Evolutionary conservation across 352 stramenopile species (phyloP), one percentile per base, ranked within the genome.

Genomic region (Pythium insidiosum): DNA sequence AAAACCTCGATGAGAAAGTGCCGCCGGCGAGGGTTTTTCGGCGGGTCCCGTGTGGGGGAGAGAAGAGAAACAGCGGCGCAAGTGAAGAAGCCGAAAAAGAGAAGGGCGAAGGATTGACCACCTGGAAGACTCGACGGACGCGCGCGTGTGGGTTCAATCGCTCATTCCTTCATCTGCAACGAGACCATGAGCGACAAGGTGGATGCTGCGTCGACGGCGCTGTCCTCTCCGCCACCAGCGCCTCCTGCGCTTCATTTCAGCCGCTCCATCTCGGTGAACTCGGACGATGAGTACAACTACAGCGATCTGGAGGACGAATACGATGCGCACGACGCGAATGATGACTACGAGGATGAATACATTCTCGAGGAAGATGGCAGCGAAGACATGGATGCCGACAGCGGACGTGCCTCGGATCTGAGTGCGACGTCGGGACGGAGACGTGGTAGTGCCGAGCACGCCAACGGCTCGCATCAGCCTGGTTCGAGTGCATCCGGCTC

Each of bases 221-320:
- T 25, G 35, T 19, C 35, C 5, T 13, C 38, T 12, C 20, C 7
- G 13, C 6, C 15, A 18, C 36, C 36, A 19, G 12, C 36, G 20
- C 11, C 36, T 5, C 18, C 21, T 6, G 7, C 36, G 6, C 21
- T 12, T 4, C 29, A 22, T 26, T 60, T 57, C 50, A 61, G 50
- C 48, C 44, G 43, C 34, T 80, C 71, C 34, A 58, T 77, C 38
- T 66, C 52, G 11, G 48, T 66, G 36, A 67, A 73, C 31, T 86
- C 73, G 38, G 73, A 86, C 50, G 78, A 90, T 43, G 75, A 91
- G 47, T 88, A 91, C 49, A 76, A 87, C 58, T 88, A 88, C 63
- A 88, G 76, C 52, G 75, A 91, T 51, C 48, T 86, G 40, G 68
- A 81, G 16, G 68, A 87, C 20, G 73, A 77, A 21, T 43, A 56